phyloP scores from a whole-genome alignment of 345 rosid species.

The Cardiospermum halicacabum region DNA sequence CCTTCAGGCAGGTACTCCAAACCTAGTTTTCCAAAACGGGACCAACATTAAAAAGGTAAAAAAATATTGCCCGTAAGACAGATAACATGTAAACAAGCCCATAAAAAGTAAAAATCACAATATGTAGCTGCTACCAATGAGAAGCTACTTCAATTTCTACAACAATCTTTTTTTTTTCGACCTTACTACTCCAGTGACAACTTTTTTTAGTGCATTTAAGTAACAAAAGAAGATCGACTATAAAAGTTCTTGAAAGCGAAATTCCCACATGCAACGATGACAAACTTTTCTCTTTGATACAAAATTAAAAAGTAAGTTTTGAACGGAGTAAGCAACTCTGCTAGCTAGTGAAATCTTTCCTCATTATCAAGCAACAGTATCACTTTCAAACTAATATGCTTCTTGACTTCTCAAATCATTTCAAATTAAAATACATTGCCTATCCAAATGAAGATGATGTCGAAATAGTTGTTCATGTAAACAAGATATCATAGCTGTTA shows the following conservation, averaged over 20 bases:
- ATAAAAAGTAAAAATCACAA: too few species aligned
- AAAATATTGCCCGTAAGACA: too few species aligned
- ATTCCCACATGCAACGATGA: constrained; percentile 17
- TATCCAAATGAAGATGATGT: constrained; percentile 11
- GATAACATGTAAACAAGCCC: too few species aligned
- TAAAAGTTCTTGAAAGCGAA: constrained; percentile 18
- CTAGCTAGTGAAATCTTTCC: constrained; percentile 36
- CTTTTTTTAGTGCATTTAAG: constrained; percentile 57
- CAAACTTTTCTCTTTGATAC: constrained; percentile 22
- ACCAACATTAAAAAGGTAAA: too few species aligned
- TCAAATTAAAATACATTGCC: constrained; percentile 18
- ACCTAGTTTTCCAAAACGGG: too few species aligned
- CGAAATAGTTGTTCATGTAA: constrained; percentile 16
- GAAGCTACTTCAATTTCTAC: constrained; percentile 35
- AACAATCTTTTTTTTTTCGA: constrained; percentile 48
- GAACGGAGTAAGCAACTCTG: constrained; percentile 37
- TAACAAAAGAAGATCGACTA: constrained; percentile 29
- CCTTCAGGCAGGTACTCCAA: too few species aligned
- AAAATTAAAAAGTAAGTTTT: constrained; percentile 39
- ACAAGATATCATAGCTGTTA: constrained; percentile 52
- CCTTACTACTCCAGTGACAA: constrained; percentile 69
- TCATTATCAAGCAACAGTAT: constrained; percentile 40
- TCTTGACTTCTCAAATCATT: constrained; percentile 43
- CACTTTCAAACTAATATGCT: constrained; percentile 48
- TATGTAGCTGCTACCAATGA: constrained; percentile 34